Evolutionary conservation across 768 basidiomycete genomes (phyloP), one percentile per base, ranked within the genome.

Genomic region (Pleurotus djamor): DNA sequence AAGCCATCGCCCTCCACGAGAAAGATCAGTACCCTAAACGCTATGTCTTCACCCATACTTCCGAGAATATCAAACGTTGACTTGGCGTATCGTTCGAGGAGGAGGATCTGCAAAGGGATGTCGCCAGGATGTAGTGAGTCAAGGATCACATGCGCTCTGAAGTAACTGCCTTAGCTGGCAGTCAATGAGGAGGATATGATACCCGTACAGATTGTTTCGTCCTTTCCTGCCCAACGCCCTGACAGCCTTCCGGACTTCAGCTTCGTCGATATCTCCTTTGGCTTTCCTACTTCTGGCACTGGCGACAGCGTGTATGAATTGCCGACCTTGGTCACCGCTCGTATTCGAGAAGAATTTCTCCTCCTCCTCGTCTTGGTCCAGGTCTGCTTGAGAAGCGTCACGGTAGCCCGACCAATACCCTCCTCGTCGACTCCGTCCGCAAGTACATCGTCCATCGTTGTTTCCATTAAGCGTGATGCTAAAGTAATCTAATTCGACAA

Each of bases 11-110:
- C 54, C 32, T 56, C 54, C 8, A 56, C 72, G 48, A 76, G 38
- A 56, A 56, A 73, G 64, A 80, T 81, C 32, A 96, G 75, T 43
- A 95, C 78, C 48, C 81, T 79, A 62, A 88, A 78, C 0, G 85
- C 82, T 1, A 94, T 71, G 16, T 87, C 80, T 0, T 86, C 86
- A 0, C 88, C 79, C 14, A 96, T 78, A 48, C 81, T 80, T 5
- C 89, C 88, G 34, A 96, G 75, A 51, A 96, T 79, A 67, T 96
- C 94, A 65, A 91, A 91, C 5, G 91, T 89, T 10, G 89, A 89
- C 64, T 81, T 85, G 37, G 83, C 82, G 64, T 96, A 95, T 70
- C 93, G 92, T 71, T 94, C 85, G 14, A 96, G 82, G 2, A 92
- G 83, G 1, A 89, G 79, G 47, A 96, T 92, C 69, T 94, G 94